Evolutionary conservation across 2,329 filamentous ascomycete genomes (phyloP).

Genomic region (Parascedosporium putredinis): DNA sequence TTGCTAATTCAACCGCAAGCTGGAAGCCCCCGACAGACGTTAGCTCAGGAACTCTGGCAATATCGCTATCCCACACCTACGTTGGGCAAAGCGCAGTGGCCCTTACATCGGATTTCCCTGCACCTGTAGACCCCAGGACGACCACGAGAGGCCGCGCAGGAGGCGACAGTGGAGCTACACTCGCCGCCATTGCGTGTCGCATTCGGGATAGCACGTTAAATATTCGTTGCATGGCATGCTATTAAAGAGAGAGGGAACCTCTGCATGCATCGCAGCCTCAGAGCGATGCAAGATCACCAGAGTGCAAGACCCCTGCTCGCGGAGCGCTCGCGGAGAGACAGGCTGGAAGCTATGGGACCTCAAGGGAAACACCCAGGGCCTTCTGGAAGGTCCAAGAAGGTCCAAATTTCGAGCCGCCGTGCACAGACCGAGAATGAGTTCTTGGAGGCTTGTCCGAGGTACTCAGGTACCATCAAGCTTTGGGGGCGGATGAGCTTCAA

Average conservation of each 20-base stretch:
- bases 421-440: background rate
- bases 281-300: too few relatives aligned
- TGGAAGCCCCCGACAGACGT: conserved; percentile 25
- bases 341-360: background rate
- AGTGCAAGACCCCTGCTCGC: too few relatives aligned
- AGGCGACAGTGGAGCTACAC: conserved; percentile 16
- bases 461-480: background rate
- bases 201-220: background rate
- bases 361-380: background rate
- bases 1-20: conserved; percentile 83
- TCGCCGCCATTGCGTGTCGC: background rate
- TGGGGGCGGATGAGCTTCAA: too few relatives aligned
- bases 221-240: background rate
- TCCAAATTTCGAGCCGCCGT: background rate
- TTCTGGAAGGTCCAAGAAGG: background rate
- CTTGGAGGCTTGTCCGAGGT: background rate
- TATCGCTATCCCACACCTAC: background rate
- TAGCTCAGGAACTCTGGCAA: background rate
- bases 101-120: conserved; percentile 80
- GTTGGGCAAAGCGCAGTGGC: background rate
- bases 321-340: background rate
- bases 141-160: conserved; percentile 58
- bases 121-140: conserved; percentile 82
- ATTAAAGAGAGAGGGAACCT: background rate
- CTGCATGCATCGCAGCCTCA: too few relatives aligned